Conservation (phyloP, 2,329 filamentous ascomycete genomes). For the Cladophialophora exuberans region DNA sequence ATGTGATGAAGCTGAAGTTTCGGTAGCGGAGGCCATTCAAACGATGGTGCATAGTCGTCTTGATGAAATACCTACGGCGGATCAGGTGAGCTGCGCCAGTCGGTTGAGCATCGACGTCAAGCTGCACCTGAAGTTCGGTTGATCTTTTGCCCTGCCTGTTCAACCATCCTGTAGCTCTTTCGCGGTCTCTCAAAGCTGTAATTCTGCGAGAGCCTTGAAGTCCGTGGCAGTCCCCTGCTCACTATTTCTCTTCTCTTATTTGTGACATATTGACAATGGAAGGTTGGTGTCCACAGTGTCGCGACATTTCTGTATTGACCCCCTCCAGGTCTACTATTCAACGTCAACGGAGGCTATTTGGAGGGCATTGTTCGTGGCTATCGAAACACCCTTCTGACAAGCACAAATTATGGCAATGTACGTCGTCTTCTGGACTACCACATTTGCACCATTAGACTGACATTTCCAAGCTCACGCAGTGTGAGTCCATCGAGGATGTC, state of each 20-base stretch:
- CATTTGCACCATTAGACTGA: constrained; percentile 5
- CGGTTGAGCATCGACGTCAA: background rate
- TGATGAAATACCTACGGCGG: background rate
- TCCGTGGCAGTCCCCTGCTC: background rate
- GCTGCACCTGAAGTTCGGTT: constrained; percentile 3
- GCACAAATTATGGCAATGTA: constrained; percentile 78
- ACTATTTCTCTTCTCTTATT: background rate
- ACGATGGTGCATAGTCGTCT: too few relatives aligned
- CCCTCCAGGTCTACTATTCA: constrained; percentile 76
- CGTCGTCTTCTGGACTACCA: background rate
- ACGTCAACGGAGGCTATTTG: constrained; percentile 91
- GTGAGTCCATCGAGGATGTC: constrained; percentile 66
- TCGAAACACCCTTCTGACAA: constrained; percentile 87
- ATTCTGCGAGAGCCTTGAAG: background rate
- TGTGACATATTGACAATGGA: constrained; percentile 21
- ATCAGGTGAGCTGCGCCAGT: background rate
- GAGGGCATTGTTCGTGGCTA: constrained; percentile 98
- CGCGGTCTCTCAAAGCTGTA: constrained; percentile 10
- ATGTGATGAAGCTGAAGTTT: too few relatives aligned
- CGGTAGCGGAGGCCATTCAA: too few relatives aligned
- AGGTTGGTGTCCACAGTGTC: constrained; percentile 17
- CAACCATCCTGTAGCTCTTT: background rate
- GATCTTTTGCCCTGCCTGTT: constrained; percentile 19
- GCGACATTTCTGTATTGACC: constrained; percentile 15
- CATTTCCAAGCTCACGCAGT: constrained; percentile 27